Evolutionary conservation across 495 filamentous ascomycete genomes (phyloP).

Genomic region (Sordaria brevicollis): DNA sequence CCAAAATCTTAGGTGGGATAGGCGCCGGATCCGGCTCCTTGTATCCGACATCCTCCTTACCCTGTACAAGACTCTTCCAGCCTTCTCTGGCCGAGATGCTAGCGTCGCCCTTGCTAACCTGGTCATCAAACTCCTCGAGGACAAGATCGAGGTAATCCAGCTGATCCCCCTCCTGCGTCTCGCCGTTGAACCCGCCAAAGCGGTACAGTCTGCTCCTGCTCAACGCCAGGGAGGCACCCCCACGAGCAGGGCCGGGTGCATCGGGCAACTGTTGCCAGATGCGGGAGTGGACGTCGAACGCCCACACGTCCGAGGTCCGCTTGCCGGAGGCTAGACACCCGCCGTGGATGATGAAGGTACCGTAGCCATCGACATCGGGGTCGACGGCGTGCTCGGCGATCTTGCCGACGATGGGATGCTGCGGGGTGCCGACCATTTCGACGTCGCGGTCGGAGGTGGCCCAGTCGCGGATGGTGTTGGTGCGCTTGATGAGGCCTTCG

Average conservation of each 20-base stretch:
- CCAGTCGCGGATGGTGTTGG: constrained; percentile 31
- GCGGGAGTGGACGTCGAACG: constrained; percentile 48
- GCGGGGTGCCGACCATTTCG: constrained; percentile 31
- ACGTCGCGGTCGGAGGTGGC: constrained; percentile 31
- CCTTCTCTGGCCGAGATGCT: constrained; percentile 20
- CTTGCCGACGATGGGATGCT: constrained; percentile 35
- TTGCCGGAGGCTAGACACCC: constrained; percentile 46
- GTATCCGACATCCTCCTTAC: constrained; percentile 18
- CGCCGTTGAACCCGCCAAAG: constrained; percentile 65
- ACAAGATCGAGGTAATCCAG: constrained; percentile 51
- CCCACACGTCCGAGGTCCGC: constrained; percentile 58
- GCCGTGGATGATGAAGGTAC: constrained; percentile 59
- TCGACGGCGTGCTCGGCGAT: constrained; percentile 36
- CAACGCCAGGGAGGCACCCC: constrained; percentile 53
- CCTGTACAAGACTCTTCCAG: constrained; percentile 28
- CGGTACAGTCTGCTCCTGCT: constrained; percentile 50
- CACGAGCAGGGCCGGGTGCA: constrained; percentile 50
- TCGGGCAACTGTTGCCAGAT: constrained; percentile 52
- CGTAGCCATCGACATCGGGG: constrained; percentile 38
- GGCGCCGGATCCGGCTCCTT: constrained; percentile 13
- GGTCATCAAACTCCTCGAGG: constrained; percentile 39
- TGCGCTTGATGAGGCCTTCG: constrained; percentile 5
- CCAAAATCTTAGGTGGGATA: constrained; percentile 9
- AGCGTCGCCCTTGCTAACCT: constrained; percentile 25
- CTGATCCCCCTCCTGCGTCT: constrained; percentile 50